Conservation (phyloP, 75 land plant species). For the Cupressus sempervirens region DNA sequence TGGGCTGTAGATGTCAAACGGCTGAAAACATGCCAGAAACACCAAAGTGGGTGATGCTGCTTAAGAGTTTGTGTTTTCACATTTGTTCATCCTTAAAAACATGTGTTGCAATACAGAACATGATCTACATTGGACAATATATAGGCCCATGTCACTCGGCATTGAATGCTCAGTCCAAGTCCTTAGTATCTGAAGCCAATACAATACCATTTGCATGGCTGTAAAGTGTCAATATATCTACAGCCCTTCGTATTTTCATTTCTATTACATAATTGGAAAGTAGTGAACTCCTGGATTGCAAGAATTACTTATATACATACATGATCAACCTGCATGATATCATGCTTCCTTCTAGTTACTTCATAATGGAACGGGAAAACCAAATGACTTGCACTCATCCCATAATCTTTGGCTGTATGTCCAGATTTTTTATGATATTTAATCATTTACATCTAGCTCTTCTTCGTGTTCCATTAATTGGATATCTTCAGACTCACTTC, state of each 20-base stretch:
- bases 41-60: not conserved
- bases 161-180: not conserved
- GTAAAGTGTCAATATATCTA: not conserved
- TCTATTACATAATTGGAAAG: not conserved
- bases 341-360: not conserved
- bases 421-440: not conserved
- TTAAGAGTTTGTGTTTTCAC: not conserved
- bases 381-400: not conserved
- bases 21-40: not conserved
- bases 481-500: slow-evolving; percentile 5
- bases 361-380: not conserved
- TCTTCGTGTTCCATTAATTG: slow-evolving; percentile 12
- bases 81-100: not conserved
- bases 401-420: not conserved
- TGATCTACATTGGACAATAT: not conserved
- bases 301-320: not conserved
- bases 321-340: not conserved
- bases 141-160: not conserved
- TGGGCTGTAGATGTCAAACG: not conserved
- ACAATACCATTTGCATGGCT: not conserved
- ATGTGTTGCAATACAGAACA: not conserved
- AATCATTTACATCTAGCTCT: slow-evolving; percentile 5
- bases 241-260: not conserved
- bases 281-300: not conserved
- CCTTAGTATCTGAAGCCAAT: not conserved